Percentiles rank a stretch among this genome's conserved stretches.
Conservation (phyloP, 1,284 basidiomycete species). For the Wolfiporia cocos region DNA sequence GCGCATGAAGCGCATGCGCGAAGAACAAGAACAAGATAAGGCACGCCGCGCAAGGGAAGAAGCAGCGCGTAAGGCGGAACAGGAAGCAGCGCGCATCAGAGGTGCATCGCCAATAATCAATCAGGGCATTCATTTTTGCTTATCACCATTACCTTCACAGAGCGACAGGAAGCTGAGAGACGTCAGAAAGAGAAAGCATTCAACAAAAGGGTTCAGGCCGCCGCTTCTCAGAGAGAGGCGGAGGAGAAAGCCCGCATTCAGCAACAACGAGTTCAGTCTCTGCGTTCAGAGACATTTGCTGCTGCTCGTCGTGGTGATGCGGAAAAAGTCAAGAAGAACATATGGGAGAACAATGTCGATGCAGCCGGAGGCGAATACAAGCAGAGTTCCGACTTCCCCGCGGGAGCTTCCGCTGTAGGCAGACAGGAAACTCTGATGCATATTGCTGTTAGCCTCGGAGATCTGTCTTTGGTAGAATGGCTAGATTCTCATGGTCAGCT, state of each 20-base stretch:
- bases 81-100: slow-evolving; percentile 44
- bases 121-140: neutral
- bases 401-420: slow-evolving; percentile 41
- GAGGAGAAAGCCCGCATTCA: slow-evolving; percentile 40
- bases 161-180: slow-evolving; percentile 48
- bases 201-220: slow-evolving; percentile 48
- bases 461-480: slow-evolving; percentile 57
- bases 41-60: slow-evolving; percentile 42
- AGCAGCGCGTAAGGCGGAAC: slow-evolving; percentile 36
- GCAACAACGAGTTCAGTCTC: slow-evolving; percentile 42
- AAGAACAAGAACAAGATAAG: slow-evolving; percentile 49
- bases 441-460: slow-evolving; percentile 49
- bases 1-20: slow-evolving; percentile 41
- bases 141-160: slow-evolving; percentile 12
- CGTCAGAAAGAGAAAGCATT: slow-evolving; percentile 50
- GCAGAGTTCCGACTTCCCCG: slow-evolving; percentile 46
- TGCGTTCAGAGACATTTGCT: slow-evolving; percentile 54
- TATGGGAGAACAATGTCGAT: slow-evolving; percentile 67
- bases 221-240: slow-evolving; percentile 43
- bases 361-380: slow-evolving; percentile 64
- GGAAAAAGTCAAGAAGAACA: slow-evolving; percentile 49
- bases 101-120: slow-evolving; percentile 28
- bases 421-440: slow-evolving; percentile 62
- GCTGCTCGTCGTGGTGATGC: slow-evolving; percentile 52
- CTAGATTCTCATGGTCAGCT: slow-evolving; percentile 59